Evolutionary conservation across 2,329 filamentous ascomycete genomes (phyloP), one percentile per base, ranked within the genome.

Genomic region (Penicillium sp.): DNA sequence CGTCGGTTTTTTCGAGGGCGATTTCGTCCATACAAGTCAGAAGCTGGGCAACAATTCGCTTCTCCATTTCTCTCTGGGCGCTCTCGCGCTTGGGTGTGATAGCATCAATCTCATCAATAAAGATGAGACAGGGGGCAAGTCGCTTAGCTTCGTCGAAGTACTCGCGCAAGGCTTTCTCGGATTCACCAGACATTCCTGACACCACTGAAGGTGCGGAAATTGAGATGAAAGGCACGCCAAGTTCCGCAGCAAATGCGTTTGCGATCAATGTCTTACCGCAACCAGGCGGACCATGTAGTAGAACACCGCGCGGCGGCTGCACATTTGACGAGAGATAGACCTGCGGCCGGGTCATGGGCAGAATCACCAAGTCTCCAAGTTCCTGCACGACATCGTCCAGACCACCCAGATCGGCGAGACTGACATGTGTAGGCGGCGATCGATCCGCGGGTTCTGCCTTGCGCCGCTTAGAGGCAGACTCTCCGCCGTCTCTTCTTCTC

Each of bases 61-160:
- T 90, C 69, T 96, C 92, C 85, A 95, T 93, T 60, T 96, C 91
- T 66, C 88, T 87, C 66, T 94, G 89, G 1, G 88, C 86, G 50
- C 85, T 89, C 58, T 96, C 90, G 52, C 89, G 82, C 71, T 95
- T 96, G 0, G 90, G 89, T 46, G 92, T 90, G 64, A 97, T 94
- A 4, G 88, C 88, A 72, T 99, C 92, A 48, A 97, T 90, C 63
- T 96, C 88, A 62, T 96, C 92, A 53, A 97, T 89, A 67, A 97
- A 95, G 4, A 99, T 82, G 5, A 99, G 80, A 66, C 91, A 96
- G 0, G 94, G 94, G 0, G 93, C 92, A 36, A 92, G 81, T 51
- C 85, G 83, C 69, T 90, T 90, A 0, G 94, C 94, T 67, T 94
- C 90, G 11, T 97, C 92, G 57, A 95, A 95, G 45, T 91, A 81